Conservation (phyloP, 306 rosid genomes). For the Senna tora region DNA sequence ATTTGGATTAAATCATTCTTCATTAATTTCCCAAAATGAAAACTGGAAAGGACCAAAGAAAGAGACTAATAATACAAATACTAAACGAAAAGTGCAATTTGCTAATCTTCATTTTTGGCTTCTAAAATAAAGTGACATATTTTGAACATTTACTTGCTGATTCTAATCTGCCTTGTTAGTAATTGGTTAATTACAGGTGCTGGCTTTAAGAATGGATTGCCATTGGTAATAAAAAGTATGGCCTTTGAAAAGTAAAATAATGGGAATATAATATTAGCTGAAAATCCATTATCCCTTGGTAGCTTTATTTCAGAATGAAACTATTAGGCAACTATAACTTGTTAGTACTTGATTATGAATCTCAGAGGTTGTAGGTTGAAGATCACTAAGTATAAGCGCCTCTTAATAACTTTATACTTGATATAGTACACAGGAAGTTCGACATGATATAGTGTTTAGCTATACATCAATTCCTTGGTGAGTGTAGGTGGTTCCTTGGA, state of each 20-base stretch:
- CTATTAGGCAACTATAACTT: not conserved
- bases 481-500: not conserved
- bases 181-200: not conserved
- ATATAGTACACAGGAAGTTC: not conserved
- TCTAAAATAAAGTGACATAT: not conserved
- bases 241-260: conserved; percentile 3
- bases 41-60: not conserved
- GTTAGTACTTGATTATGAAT: not conserved
- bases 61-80: not conserved
- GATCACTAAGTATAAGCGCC: not conserved
- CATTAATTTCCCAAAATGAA: not conserved
- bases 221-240: conserved; percentile 13
- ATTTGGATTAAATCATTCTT: not conserved
- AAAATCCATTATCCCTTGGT: not conserved
- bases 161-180: not conserved
- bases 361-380: not conserved
- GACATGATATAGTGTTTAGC: conserved; percentile 1
- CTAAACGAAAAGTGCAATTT: not conserved
- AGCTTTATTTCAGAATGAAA: conserved; percentile 12
- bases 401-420: not conserved
- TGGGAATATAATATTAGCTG: conserved; percentile 13
- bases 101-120: not conserved
- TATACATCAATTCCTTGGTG: conserved; percentile 10
- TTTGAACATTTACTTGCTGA: not conserved
- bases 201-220: conserved; percentile 14